phyloP scores from a whole-genome alignment of 2,329 filamentous ascomycete genomes.

The Nemania bipapillata region DNA sequence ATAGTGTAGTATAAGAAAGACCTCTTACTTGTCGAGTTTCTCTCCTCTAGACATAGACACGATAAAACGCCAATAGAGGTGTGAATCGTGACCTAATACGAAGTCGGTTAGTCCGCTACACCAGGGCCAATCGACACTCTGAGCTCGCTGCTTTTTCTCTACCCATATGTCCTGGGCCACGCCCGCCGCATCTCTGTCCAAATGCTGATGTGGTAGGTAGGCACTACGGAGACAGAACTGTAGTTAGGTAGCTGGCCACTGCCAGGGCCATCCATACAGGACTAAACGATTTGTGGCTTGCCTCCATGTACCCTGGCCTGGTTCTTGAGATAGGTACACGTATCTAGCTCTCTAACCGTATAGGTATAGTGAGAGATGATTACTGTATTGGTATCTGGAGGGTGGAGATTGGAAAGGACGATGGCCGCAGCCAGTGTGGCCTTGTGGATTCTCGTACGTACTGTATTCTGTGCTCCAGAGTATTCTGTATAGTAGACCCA shows the following conservation, averaged over 20 bases:
- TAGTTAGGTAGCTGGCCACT: constrained; percentile 7
- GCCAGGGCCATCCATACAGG: constrained; percentile 26
- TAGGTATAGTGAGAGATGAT: constrained; percentile 32
- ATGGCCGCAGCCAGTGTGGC: constrained; percentile 42
- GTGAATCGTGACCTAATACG: background rate
- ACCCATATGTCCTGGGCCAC: background rate
- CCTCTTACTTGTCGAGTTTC: background rate
- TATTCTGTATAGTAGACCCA: background rate
- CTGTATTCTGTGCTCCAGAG: background rate
- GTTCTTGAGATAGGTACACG: constrained; percentile 21
- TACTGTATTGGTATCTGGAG: constrained; percentile 38
- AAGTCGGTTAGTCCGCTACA: background rate
- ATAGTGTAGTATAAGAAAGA: constrained; percentile 4
- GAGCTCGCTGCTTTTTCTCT: constrained; percentile 22
- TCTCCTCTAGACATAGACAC: background rate
- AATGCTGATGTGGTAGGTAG: background rate
- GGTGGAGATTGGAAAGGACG: constrained; percentile 36
- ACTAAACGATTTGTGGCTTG: constrained; percentile 17
- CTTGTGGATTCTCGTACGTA: constrained; percentile 33
- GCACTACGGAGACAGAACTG: background rate
- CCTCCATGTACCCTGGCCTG: constrained; percentile 22
- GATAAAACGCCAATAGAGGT: background rate
- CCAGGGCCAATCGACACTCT: constrained; percentile 6
- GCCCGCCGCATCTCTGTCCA: background rate
- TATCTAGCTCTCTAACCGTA: constrained; percentile 19